phyloP scores from a whole-genome alignment of 306 rosid species.

The Adenanthera pavonina region DNA sequence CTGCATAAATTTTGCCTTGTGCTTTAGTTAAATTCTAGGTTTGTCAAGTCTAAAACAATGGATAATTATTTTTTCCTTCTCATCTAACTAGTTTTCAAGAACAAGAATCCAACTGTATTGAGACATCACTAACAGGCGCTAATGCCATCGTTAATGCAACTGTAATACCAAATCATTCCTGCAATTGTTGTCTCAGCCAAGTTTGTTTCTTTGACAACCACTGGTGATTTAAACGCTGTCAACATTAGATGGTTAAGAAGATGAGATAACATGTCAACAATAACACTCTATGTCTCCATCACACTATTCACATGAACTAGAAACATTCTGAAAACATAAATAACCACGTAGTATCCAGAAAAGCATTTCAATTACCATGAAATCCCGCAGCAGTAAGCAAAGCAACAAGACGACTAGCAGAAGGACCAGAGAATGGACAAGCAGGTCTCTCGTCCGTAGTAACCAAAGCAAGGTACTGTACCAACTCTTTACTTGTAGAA shows the following conservation, averaged over 20 bases:
- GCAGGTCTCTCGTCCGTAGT: conserved; percentile 54
- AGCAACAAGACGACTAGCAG: conserved; percentile 41
- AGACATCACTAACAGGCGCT: neutral
- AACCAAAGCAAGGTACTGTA: conserved; percentile 58
- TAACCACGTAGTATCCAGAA: neutral
- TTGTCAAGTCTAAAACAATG: too few relatives aligned
- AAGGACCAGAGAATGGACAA: conserved; percentile 51
- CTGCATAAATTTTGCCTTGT: too few relatives aligned
- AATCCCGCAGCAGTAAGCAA: conserved; percentile 61
- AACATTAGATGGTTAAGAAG: neutral
- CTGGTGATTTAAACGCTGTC: neutral
- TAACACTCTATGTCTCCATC: neutral
- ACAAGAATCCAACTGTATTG: too few relatives aligned
- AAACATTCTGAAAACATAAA: neutral
- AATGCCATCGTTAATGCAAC: neutral
- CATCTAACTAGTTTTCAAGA: too few relatives aligned
- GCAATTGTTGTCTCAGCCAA: neutral
- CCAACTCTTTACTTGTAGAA: conserved; percentile 47
- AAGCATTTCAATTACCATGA: conserved; percentile 47
- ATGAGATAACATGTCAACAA: conserved; percentile 1
- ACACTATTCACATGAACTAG: neutral
- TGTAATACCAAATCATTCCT: conserved; percentile 11
- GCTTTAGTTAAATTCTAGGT: too few relatives aligned
- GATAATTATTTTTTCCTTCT: too few relatives aligned
- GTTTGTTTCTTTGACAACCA: neutral